phyloP scores from a whole-genome alignment of 495 filamentous ascomycete species.

The Lasiosphaeria hispida region DNA sequence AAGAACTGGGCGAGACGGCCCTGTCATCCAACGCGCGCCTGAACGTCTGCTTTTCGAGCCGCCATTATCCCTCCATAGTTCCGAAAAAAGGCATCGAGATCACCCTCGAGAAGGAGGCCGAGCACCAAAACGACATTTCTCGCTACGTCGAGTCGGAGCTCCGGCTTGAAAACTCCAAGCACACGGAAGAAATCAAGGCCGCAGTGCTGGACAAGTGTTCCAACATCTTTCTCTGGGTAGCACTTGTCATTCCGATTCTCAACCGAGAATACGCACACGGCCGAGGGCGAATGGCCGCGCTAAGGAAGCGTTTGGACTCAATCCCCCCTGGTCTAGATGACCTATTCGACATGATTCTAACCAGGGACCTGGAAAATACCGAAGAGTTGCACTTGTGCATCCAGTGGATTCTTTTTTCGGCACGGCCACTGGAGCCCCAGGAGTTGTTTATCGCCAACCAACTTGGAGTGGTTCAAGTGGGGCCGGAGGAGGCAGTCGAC shows the following conservation, averaged over 20 bases:
- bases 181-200: constrained; percentile 22
- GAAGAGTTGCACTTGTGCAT: constrained; percentile 30
- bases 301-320: constrained; percentile 22
- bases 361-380: constrained; percentile 25
- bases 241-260: constrained; percentile 40
- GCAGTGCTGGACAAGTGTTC: constrained; percentile 35
- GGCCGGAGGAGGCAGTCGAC: background rate
- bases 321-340: constrained; percentile 27
- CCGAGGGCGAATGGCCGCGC: constrained; percentile 1
- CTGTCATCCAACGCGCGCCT: constrained; percentile 4
- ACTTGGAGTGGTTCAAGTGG: constrained; percentile 9
- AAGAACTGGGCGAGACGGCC: constrained; percentile 21
- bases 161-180: constrained; percentile 7
- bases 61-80: constrained; percentile 46
- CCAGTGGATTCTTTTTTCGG: constrained; percentile 36
- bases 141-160: constrained; percentile 15
- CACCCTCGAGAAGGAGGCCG: constrained; percentile 11
- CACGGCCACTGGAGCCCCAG: constrained; percentile 23
- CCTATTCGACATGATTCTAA: constrained; percentile 35
- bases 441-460: constrained; percentile 38
- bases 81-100: constrained; percentile 28
- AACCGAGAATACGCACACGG: constrained; percentile 35
- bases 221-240: constrained; percentile 46
- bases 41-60: constrained; percentile 45
- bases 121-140: constrained; percentile 17